These are phyloP conservation scores for Tylopilus felleus DNA, from an alignment of 768 basidiomycete species.

Conservation along the genomic window DNA sequence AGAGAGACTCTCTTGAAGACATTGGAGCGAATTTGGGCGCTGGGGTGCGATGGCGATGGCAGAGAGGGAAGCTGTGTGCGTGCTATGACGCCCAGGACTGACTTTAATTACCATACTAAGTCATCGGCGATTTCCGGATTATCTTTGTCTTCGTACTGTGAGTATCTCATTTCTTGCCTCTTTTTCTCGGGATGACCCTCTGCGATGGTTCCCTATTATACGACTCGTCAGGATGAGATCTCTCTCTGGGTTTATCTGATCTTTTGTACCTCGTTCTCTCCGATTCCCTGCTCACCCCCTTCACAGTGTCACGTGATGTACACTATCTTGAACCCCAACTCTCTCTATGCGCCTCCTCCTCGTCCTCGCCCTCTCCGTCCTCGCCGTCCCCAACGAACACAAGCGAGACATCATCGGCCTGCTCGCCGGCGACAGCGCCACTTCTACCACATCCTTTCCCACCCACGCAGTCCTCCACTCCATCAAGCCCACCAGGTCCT, in stretches of 20 bases:
- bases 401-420: constrained; percentile 18
- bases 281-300: background rate
- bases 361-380: background rate
- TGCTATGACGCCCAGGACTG: constrained; percentile 7
- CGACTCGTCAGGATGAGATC: background rate
- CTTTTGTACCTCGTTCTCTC: background rate
- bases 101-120: background rate
- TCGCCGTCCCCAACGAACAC: background rate
- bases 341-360: background rate
- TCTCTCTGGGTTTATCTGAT: background rate
- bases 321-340: background rate
- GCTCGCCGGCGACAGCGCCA: constrained; percentile 2
- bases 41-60: constrained; percentile 2
- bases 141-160: background rate
- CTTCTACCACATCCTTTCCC: background rate
- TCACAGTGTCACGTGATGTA: background rate
- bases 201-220: too few species aligned
- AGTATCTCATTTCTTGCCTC: too few species aligned
- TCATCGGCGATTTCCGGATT: constrained; percentile 17
- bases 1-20: constrained; percentile 70
- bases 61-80: background rate
- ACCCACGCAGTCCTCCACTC: background rate
- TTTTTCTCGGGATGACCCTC: too few species aligned
- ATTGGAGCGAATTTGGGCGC: constrained; percentile 33
- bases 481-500: background rate